Percentiles rank a stretch among this genome's conserved stretches.
phyloP scores from a whole-genome alignment of 2,329 filamentous ascomycete species.

The Sporothrix pallida region DNA sequence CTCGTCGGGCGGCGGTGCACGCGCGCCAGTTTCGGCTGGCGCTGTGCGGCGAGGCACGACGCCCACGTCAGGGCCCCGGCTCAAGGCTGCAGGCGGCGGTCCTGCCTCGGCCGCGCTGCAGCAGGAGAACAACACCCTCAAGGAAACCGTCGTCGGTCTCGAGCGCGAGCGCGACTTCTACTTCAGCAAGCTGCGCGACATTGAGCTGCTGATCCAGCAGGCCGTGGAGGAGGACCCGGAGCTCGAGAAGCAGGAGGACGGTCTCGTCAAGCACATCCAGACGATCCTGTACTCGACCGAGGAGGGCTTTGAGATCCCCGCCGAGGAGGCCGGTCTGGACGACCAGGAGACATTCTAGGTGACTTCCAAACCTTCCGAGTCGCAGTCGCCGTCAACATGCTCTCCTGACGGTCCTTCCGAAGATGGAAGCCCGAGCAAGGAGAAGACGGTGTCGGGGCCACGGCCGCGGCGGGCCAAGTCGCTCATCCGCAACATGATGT shows the following conservation, averaged over 20 bases:
- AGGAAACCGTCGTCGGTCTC: constrained; percentile 92
- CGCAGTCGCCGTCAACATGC: no score
- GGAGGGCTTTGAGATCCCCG: constrained; percentile 87
- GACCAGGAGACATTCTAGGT: constrained; percentile 80
- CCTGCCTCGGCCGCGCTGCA: constrained; percentile 74
- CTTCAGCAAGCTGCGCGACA: constrained; percentile 97
- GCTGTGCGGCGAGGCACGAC: constrained; percentile 65
- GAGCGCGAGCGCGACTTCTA: constrained; percentile 99
- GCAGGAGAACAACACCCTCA: constrained; percentile 84
- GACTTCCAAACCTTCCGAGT: background rate
- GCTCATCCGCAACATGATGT: background rate
- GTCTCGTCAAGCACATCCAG: constrained; percentile 94
- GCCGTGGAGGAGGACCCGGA: constrained; percentile 91
- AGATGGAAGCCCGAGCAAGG: no score
- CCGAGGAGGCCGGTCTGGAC: constrained; percentile 69
- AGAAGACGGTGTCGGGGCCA: background rate
- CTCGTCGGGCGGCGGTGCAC: constrained; percentile 46
- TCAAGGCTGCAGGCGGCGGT: constrained; percentile 50
- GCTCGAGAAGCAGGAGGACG: constrained; percentile 90
- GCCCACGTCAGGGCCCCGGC: constrained; percentile 62
- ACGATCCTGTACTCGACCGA: constrained; percentile 97
- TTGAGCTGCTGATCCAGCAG: constrained; percentile 91
- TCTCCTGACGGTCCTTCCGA: no score
- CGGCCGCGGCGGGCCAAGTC: background rate
- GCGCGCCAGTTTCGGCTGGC: constrained; percentile 56